Conservation (phyloP, 2,329 filamentous ascomycete genomes). For the Paecilomyces dactylethromorphus region DNA sequence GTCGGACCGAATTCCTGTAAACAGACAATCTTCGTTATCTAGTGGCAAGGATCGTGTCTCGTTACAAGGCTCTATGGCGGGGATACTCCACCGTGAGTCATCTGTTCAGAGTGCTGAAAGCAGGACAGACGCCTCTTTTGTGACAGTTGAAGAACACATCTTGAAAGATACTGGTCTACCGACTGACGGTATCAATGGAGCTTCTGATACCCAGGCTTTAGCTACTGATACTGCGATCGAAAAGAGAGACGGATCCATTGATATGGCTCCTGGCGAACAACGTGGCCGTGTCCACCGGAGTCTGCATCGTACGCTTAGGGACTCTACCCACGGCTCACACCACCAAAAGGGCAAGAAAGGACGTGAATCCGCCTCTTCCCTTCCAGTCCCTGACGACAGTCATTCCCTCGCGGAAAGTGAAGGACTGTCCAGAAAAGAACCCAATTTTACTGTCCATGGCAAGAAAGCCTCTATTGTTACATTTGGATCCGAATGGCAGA, state of each 20-base stretch:
- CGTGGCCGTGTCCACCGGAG: constrained; percentile 71
- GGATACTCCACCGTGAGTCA: constrained; percentile 27
- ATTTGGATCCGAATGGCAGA: constrained; percentile 88
- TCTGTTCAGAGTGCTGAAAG: constrained; percentile 33
- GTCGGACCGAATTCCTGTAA: constrained; percentile 19
- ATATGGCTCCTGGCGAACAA: constrained; percentile 41
- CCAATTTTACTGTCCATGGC: constrained; percentile 92
- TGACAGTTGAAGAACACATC: constrained; percentile 59
- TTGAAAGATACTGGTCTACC: constrained; percentile 60
- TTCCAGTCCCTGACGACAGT: constrained; percentile 47
- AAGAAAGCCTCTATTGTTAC: constrained; percentile 97
- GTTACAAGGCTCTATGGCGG: constrained; percentile 16
- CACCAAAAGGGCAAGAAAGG: constrained; percentile 67
- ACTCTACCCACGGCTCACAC: constrained; percentile 63
- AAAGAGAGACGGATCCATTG: constrained; percentile 30
- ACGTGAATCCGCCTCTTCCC: constrained; percentile 62
- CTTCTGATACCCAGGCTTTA: constrained; percentile 20
- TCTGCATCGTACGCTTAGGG: constrained; percentile 81
- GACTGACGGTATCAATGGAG: constrained; percentile 33
- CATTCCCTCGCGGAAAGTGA: constrained; percentile 48
- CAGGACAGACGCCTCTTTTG: constrained; percentile 28
- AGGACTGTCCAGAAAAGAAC: constrained; percentile 68
- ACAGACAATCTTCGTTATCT: constrained; percentile 22
- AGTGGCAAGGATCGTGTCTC: constrained; percentile 20
- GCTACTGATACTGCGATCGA: constrained; percentile 38